Percentiles rank a stretch among this genome's conserved stretches.
Conservation (phyloP, 1,284 basidiomycete species). For the Ganoderma lucidum region DNA sequence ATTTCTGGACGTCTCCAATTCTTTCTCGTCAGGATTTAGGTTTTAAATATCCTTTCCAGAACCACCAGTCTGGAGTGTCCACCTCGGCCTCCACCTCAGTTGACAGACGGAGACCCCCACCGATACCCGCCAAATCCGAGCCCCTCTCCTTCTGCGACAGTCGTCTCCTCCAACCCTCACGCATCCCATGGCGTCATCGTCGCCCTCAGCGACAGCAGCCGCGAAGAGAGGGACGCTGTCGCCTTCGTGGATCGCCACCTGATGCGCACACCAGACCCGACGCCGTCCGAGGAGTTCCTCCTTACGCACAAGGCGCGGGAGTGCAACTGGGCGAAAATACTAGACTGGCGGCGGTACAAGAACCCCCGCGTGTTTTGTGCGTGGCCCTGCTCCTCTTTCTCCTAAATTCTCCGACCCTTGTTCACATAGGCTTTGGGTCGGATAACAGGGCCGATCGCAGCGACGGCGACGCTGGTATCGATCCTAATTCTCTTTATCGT, state of each 20-base stretch:
- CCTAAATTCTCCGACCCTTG: neutral
- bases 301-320: conserved; percentile 23
- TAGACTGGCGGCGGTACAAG: conserved; percentile 16
- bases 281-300: conserved; percentile 32
- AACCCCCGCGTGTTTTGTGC: conserved; percentile 16
- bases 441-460: neutral
- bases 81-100: neutral
- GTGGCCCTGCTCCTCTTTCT: neutral
- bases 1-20: neutral
- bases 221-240: conserved; percentile 13
- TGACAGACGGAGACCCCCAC: neutral
- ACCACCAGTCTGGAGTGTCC: neutral
- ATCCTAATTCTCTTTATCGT: conserved; percentile 50
- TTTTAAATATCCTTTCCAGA: neutral
- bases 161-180: neutral
- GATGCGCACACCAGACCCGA: conserved; percentile 49
- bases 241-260: conserved; percentile 26
- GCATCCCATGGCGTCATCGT: neutral
- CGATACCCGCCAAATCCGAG: neutral
- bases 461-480: conserved; percentile 34
- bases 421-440: neutral
- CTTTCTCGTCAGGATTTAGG: neutral
- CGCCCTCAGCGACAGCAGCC: neutral
- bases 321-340: conserved; percentile 13
- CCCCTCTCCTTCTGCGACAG: neutral